Evolutionary conservation across 1,284 basidiomycete species (phyloP), one percentile per base, ranked within the genome.

Genomic region (Ustilago hordei): DNA sequence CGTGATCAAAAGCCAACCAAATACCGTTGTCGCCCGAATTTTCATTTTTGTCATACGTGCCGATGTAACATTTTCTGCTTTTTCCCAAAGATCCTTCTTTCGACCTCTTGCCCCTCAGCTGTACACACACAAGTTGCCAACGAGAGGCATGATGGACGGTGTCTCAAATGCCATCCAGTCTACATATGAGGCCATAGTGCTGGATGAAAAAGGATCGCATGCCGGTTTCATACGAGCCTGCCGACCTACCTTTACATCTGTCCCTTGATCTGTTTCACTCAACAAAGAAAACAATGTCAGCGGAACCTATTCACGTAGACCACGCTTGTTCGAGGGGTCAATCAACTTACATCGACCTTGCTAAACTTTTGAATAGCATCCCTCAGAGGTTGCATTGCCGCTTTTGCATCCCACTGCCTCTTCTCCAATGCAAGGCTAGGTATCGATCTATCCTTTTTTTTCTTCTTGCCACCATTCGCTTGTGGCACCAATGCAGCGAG

Each of bases 331-430:
- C n/a, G 43, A 19, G 43, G 1, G 39, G 13, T 12, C 13, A 17
- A 15, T 4, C 23, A 28, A 45, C 43, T 45, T 45, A 45, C 43
- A 78, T 90, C 89, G 8, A 89, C 88, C 61, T 88, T 88, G 45
- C 87, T 82, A 72, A 88, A 88, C 76, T 87, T 88, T 12, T 86
- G 82, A 23, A 88, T 81, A 2, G 87, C 89, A 39, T 81, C 82
- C 8, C 77, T 80, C 23, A 89, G 84, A n/a, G 86, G 85, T 2
- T 81, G 81, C 57, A 87, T 82, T 0, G 88, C 88, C 54, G 86
- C 85, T 75, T 88, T 88, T 65, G 88, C 87, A 78, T 90, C 89
- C 88, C 89, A 89, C 52, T 87, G 71, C 8, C 81, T 43, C 50
- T 71, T 55, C 4, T 81, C 81, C 3, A 81, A 45, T 19, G 78